phyloP scores from a whole-genome alignment of 176 grass and related monocot genomes.

The Tillandsia leiboldiana region DNA sequence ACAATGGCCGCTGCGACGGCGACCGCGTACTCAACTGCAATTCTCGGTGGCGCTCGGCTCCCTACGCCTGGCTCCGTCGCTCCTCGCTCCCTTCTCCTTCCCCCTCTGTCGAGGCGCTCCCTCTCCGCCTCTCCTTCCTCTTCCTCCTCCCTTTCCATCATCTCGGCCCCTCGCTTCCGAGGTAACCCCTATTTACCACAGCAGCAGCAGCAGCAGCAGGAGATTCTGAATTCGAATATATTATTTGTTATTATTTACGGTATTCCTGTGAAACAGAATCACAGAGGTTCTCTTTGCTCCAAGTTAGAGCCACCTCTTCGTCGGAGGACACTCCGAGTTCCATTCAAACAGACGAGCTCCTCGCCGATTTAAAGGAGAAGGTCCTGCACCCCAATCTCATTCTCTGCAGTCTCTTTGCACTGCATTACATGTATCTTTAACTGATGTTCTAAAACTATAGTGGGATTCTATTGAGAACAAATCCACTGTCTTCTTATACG shows the following conservation, averaged over 20 bases:
- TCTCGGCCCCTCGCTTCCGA: slow-evolving; percentile 25
- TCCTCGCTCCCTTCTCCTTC: slow-evolving; percentile 26
- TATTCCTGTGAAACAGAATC: slow-evolving; percentile 25
- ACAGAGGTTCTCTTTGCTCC: slow-evolving; percentile 49
- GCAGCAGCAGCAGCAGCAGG: too few species aligned
- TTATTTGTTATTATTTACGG: neutral
- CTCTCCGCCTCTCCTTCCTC: neutral
- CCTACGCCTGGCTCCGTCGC: slow-evolving; percentile 19
- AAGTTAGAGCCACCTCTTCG: slow-evolving; percentile 42
- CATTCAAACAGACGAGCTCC: slow-evolving; percentile 40
- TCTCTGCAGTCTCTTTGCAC: neutral
- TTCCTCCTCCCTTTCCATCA: slow-evolving; percentile 18
- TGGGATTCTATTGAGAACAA: slow-evolving; percentile 94
- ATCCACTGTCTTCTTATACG: slow-evolving; percentile 86
- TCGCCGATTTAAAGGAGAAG: slow-evolving; percentile 81
- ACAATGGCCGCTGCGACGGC: slow-evolving; percentile 27
- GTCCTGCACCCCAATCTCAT: slow-evolving; percentile 5
- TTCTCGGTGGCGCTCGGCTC: slow-evolving; percentile 55
- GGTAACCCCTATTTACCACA: slow-evolving; percentile 1
- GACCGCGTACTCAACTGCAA: slow-evolving; percentile 63
- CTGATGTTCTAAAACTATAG: slow-evolving; percentile 13
- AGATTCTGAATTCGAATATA: neutral
- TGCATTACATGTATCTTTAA: neutral
- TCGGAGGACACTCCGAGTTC: slow-evolving; percentile 71
- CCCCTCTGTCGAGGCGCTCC: slow-evolving; percentile 22